A percentile compares a stretch with the other conserved stretches of the same genome.
Conservation (phyloP, 179 eudicot genomes). For the Silene vulgaris region DNA sequence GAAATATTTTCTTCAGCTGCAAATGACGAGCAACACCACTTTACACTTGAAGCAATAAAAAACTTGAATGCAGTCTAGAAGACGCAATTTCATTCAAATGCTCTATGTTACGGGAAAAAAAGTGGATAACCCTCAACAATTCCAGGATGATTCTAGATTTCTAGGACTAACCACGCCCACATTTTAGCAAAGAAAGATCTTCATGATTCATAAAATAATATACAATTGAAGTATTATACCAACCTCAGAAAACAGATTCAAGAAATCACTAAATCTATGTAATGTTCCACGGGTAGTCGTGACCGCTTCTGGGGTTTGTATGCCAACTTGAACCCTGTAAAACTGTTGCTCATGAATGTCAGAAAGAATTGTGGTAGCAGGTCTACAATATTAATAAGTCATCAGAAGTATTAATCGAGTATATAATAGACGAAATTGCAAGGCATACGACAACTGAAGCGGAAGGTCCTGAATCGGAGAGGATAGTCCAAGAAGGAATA, state of each 20-base stretch:
- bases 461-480: conserved; percentile 55
- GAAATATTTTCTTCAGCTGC: conserved; percentile 61
- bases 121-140: neutral
- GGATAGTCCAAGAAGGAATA: conserved; percentile 76
- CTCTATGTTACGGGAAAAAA: neutral
- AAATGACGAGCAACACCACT: conserved; percentile 20
- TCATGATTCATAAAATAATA: neutral
- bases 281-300: conserved; percentile 60
- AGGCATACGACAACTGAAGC: conserved; percentile 70
- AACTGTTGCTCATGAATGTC: conserved; percentile 53
- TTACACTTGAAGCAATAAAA: neutral
- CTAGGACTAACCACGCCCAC: neutral
- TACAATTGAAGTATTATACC: conserved; percentile 32
- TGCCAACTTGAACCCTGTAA: conserved; percentile 93
- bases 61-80: too few species aligned
- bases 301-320: conserved; percentile 83
- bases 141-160: neutral
- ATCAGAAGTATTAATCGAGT: neutral
- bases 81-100: neutral
- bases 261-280: conserved; percentile 81
- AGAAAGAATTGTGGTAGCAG: conserved; percentile 13
- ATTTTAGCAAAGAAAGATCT: neutral
- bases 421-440: conserved; percentile 10
- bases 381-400: too few species aligned
- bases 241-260: conserved; percentile 71